phyloP scores from a whole-genome alignment of 306 rosid genomes.

The Alnus glutinosa region DNA sequence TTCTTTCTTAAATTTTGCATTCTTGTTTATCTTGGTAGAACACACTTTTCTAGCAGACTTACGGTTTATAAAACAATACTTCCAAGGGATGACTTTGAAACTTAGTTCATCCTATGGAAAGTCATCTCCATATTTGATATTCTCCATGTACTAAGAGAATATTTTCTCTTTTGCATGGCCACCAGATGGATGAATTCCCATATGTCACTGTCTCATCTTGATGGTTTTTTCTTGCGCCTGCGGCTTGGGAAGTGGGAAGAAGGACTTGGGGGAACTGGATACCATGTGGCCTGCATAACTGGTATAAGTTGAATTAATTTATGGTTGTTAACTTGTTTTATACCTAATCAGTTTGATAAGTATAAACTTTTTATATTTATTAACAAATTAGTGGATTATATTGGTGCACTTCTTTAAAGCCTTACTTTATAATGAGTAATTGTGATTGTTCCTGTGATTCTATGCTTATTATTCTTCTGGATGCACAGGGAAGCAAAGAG shows the following conservation, averaged over 20 bases:
- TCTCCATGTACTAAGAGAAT: background rate
- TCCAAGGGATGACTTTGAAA: background rate
- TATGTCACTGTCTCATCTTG: conserved; percentile 51
- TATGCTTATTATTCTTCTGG: conserved; percentile 10
- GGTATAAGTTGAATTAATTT: conserved; percentile 48
- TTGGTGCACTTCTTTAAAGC: conserved; percentile 1
- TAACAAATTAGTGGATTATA: background rate
- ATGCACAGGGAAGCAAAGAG: conserved; percentile 49
- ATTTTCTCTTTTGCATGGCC: conserved; percentile 13
- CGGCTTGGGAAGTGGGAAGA: conserved; percentile 92
- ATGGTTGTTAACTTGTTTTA: conserved; percentile 17
- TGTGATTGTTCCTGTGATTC: conserved; percentile 3
- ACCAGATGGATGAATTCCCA: conserved; percentile 70
- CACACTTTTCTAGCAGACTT: background rate
- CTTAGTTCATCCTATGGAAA: background rate
- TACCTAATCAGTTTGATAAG: background rate
- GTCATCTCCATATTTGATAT: background rate
- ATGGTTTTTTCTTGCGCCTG: conserved; percentile 84
- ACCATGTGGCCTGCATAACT: conserved; percentile 76
- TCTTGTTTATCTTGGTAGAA: background rate
- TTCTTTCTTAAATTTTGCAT: conserved; percentile 1
- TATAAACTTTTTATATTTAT: conserved; percentile 5
- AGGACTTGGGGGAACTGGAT: conserved; percentile 78
- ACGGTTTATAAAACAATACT: background rate
- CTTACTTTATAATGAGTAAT: background rate